Percentiles rank a stretch among this genome's conserved stretches.
These are phyloP conservation scores for Lyophyllum decastes DNA, from an alignment of 768 basidiomycete species.

Conservation along the genomic window DNA sequence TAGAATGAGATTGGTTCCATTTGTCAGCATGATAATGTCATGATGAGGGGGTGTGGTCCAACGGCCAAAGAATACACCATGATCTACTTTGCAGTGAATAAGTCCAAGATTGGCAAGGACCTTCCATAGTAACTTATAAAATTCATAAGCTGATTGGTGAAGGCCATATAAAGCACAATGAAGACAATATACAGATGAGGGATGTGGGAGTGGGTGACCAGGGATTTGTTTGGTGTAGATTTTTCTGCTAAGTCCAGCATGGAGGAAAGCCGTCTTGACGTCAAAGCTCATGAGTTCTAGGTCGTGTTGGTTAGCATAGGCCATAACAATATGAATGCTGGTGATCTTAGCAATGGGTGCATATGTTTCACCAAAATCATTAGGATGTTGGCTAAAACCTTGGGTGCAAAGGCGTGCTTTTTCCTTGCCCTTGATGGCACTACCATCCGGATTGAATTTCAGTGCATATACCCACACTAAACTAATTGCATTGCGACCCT, in stretches of 20 bases:
- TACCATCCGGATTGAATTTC: conserved; percentile 37
- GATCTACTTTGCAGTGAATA: neutral
- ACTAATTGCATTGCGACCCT: conserved; percentile 17
- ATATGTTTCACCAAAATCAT: conserved; percentile 27
- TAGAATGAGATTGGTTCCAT: neutral
- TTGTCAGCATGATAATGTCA: neutral
- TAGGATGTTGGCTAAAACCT: conserved; percentile 21
- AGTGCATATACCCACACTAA: conserved; percentile 30
- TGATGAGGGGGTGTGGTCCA: neutral
- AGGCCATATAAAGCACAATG: neutral
- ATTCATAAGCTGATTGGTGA: neutral
- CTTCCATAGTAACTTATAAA: neutral
- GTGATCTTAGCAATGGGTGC: conserved; percentile 13
- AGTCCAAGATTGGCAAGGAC: neutral
- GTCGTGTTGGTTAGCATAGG: neutral
- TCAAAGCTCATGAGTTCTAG: neutral
- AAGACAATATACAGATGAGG: neutral
- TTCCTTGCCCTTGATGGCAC: conserved; percentile 16
- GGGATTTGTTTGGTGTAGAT: neutral
- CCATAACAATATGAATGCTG: neutral
- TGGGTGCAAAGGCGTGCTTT: conserved; percentile 16
- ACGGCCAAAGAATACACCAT: neutral
- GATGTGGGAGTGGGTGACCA: neutral
- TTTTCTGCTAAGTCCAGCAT: neutral
- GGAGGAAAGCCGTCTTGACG: neutral